Percentiles rank a stretch among this genome's conserved stretches.
Evolutionary conservation across 805 yeast species (phyloP).

Genomic region (Groenewaldozyma salmanticensis): DNA sequence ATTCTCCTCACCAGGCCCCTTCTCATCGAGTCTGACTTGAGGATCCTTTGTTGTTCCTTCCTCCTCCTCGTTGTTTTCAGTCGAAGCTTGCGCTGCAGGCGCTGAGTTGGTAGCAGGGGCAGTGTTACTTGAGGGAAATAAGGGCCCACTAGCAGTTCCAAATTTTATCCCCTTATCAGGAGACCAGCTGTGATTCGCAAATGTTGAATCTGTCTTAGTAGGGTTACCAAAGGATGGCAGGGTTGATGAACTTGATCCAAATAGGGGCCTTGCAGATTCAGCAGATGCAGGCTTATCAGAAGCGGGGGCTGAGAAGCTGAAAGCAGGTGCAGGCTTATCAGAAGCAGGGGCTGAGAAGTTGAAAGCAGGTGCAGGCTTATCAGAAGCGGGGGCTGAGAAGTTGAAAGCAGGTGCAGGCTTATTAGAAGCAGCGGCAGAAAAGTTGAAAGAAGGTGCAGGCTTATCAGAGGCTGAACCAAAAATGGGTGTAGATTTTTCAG

Average conservation of each 20-base stretch:
- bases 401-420: neutral
- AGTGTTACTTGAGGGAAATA: constrained; percentile 1
- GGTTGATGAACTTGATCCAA: neutral
- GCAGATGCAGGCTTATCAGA: neutral
- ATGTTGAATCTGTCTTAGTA: no score
- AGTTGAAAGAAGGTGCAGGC: constrained; percentile 16
- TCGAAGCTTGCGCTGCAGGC: constrained; percentile 15
- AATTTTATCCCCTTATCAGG: constrained; percentile 27
- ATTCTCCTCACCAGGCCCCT: constrained; percentile 77
- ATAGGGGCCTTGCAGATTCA: neutral
- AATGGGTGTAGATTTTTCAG: neutral
- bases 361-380: neutral
- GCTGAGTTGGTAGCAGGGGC: constrained; percentile 4
- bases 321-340: neutral
- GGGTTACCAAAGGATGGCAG: neutral
- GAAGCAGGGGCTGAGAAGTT: neutral
- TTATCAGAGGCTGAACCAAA: neutral
- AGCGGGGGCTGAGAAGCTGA: neutral
- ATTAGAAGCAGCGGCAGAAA: constrained; percentile 12
- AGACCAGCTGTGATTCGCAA: constrained; percentile 21
- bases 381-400: neutral
- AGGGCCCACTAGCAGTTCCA: no score
- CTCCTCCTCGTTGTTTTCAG: constrained; percentile 21
- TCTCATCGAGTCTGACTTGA: constrained; percentile 41
- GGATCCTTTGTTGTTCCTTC: constrained; percentile 34